Evolutionary conservation across 306 rosid species (phyloP).

Genomic region (Vigna mungo): DNA sequence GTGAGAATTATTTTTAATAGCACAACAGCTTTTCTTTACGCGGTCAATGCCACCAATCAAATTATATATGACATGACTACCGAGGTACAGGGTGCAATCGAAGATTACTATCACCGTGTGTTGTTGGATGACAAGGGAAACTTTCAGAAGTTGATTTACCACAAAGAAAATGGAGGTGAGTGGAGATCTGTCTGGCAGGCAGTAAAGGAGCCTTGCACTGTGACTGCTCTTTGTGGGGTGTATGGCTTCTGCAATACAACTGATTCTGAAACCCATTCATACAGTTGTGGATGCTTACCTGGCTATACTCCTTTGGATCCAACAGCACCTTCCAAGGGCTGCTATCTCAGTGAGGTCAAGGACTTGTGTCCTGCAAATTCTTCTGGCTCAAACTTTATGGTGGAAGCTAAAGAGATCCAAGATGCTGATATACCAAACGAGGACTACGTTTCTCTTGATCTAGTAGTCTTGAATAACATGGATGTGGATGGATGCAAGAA

Average conservation of each 20-base stretch:
- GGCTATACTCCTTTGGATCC: conserved; percentile 49
- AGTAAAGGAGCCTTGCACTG: conserved; percentile 44
- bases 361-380: conserved; percentile 50
- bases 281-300: conserved; percentile 48
- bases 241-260: conserved; percentile 51
- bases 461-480: neutral
- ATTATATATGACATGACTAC: conserved; percentile 19
- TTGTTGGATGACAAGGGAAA: conserved; percentile 43
- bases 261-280: conserved; percentile 33
- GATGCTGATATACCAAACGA: conserved; percentile 39
- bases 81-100: neutral
- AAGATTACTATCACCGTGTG: conserved; percentile 47
- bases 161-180: conserved; percentile 1
- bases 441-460: neutral
- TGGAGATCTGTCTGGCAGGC: conserved; percentile 45
- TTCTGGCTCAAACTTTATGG: conserved; percentile 4
- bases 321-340: conserved; percentile 51
- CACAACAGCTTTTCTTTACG: conserved; percentile 42
- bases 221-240: conserved; percentile 54
- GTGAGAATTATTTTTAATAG: conserved; percentile 40
- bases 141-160: conserved; percentile 39
- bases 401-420: conserved; percentile 4
- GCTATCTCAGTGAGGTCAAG: conserved; percentile 39
- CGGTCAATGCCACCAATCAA: conserved; percentile 12
- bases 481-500: conserved; percentile 40